A percentile compares a stretch with the other conserved stretches of the same genome.
Evolutionary conservation across 768 basidiomycete genomes (phyloP).

Genomic region (Agrocybe pediades): DNA sequence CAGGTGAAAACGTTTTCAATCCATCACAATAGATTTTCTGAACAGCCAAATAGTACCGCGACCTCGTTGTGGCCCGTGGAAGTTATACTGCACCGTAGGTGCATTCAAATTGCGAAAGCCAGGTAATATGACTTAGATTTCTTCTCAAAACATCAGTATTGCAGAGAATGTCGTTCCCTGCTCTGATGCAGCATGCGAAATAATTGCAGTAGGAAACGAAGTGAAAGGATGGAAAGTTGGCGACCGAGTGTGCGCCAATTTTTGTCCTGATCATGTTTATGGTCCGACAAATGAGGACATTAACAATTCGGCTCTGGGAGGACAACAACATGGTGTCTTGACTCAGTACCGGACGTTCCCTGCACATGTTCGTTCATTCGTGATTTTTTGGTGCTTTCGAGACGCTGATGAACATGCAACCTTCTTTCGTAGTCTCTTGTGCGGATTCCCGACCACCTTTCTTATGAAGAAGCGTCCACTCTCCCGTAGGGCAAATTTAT

Average conservation of each 20-base stretch:
- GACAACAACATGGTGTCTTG: conserved; percentile 50
- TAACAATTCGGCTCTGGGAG: conserved; percentile 43
- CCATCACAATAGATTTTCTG: too few relatives aligned
- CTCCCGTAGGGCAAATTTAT: conserved; percentile 43
- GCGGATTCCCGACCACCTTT: conserved; percentile 55
- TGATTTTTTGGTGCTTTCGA: not conserved
- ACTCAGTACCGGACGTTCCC: conserved; percentile 52
- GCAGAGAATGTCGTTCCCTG: conserved; percentile 34
- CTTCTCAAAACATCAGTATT: not conserved
- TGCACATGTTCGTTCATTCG: conserved; percentile 18
- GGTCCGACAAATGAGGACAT: conserved; percentile 39
- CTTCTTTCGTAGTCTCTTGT: conserved; percentile 45
- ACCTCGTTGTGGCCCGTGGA: conserved; percentile 45
- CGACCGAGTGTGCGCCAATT: conserved; percentile 60
- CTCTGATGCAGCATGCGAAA: conserved; percentile 61
- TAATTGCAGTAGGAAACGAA: conserved; percentile 47
- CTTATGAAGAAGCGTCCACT: conserved; percentile 66
- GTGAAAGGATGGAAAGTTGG: conserved; percentile 53
- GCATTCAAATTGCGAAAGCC: not conserved
- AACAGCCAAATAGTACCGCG: conserved; percentile 56
- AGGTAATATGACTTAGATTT: not conserved
- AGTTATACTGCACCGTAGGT: conserved; percentile 35
- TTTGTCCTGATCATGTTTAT: conserved; percentile 47
- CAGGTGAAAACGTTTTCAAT: conserved; percentile 40
- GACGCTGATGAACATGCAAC: not conserved